Evolutionary conservation across 2,329 filamentous ascomycete species (phyloP).

Genomic region (Claviceps cyperi): DNA sequence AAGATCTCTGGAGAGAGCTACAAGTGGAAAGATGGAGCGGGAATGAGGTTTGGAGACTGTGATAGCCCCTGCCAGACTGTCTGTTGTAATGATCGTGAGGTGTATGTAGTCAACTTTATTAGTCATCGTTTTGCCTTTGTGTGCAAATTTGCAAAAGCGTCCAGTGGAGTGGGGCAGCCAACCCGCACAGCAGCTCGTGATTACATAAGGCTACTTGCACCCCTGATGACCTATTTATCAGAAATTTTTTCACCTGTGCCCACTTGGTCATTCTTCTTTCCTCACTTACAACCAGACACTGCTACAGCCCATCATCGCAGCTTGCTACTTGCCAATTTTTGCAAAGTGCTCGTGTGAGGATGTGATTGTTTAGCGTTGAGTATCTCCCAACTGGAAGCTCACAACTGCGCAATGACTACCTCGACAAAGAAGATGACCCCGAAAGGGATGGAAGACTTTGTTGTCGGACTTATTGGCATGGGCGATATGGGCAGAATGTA

Average conservation of each 20-base stretch:
- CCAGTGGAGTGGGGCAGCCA: background rate
- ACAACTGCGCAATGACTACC: slow-evolving; percentile 15
- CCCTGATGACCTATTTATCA: background rate
- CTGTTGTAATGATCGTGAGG: too few relatives aligned
- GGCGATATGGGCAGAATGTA: slow-evolving; percentile 99
- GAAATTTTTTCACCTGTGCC: background rate
- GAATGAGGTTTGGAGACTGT: too few relatives aligned
- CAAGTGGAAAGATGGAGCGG: too few relatives aligned
- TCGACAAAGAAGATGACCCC: slow-evolving; percentile 16
- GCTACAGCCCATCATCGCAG: background rate
- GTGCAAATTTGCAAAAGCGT: background rate
- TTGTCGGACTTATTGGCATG: slow-evolving; percentile 94
- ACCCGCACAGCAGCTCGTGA: background rate
- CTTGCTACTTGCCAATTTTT: background rate
- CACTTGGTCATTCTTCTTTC: accelerated
- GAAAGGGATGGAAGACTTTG: slow-evolving; percentile 49
- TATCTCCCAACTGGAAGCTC: slow-evolving; percentile 11
- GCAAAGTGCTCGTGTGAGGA: slow-evolving; percentile 6
- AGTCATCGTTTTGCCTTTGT: background rate
- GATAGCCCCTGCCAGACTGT: too few relatives aligned
- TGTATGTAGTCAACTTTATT: too few relatives aligned
- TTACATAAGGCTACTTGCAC: slow-evolving; percentile 3
- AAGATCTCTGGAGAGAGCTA: background rate
- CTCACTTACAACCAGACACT: background rate
- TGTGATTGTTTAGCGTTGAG: slow-evolving; percentile 12